phyloP scores from a whole-genome alignment of 1,139 yeast species.

The Lodderomyces oxycetoniae region DNA sequence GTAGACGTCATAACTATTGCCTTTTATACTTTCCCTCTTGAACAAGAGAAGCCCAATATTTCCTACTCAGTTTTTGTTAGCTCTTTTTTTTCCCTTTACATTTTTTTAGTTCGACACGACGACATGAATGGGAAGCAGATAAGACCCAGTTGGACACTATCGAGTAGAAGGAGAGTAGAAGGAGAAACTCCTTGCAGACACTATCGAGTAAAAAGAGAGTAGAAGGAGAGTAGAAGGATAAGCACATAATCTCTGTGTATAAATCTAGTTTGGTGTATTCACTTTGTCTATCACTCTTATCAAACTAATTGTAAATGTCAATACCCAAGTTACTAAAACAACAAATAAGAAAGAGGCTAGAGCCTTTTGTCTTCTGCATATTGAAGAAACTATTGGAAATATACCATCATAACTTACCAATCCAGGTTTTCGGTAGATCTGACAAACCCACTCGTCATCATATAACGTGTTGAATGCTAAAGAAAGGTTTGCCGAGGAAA shows the following conservation, averaged over 20 bases:
- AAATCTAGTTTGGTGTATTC: constrained; percentile 7
- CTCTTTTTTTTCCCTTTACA: neutral
- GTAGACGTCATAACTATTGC: too few species aligned
- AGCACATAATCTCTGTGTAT: too few species aligned
- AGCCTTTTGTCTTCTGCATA: constrained; percentile 79
- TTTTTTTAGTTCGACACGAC: too few species aligned
- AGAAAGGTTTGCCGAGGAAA: constrained; percentile 85
- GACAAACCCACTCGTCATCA: constrained; percentile 82
- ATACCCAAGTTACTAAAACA: constrained; percentile 75
- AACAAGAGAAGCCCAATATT: too few species aligned
- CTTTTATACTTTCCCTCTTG: too few species aligned
- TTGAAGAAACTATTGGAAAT: constrained; percentile 34
- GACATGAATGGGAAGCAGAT: too few species aligned
- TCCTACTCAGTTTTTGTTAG: neutral
- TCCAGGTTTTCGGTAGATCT: constrained; percentile 20
- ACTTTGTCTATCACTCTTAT: constrained; percentile 68
- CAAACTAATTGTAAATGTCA: constrained; percentile 78
- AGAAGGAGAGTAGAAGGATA: too few species aligned
- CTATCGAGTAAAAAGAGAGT: too few species aligned
- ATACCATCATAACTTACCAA: constrained; percentile 20
- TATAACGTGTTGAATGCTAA: constrained; percentile 78
- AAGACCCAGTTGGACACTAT: too few species aligned
- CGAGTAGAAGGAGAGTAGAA: too few species aligned
- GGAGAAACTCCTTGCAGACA: too few species aligned
- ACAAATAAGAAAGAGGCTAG: constrained; percentile 75